Percentiles rank a stretch among this genome's conserved stretches.
These are phyloP conservation scores for Sphagnum magellanicum DNA, from an alignment of 228 moss, liverwort and hornwort species.

Conservation along the genomic window DNA sequence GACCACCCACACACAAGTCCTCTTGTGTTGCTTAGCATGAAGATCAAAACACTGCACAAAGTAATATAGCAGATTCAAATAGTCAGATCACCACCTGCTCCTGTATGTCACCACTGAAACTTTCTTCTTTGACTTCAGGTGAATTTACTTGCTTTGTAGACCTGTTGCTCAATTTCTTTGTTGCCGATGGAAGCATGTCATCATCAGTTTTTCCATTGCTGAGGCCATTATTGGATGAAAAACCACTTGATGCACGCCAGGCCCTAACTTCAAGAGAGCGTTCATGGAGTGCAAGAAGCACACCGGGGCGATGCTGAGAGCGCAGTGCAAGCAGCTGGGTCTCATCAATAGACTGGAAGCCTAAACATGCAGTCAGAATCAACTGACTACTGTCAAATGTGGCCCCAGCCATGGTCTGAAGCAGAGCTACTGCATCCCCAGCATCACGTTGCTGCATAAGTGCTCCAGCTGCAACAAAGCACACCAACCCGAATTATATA, in stretches of 20 bases:
- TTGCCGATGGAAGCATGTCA: constrained; percentile 13
- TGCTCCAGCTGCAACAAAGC: constrained; percentile 24
- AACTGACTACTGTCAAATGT: constrained; percentile 90
- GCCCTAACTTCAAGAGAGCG: constrained; percentile 61
- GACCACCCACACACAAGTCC: too few species aligned
- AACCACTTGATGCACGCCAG: constrained; percentile 47
- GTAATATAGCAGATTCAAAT: too few species aligned
- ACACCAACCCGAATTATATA: not conserved
- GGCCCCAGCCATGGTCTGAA: constrained; percentile 87
- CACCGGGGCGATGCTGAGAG: constrained; percentile 56
- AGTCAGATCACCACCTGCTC: constrained; percentile 34
- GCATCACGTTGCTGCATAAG: constrained; percentile 63
- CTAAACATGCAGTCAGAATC: constrained; percentile 73
- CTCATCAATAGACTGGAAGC: constrained; percentile 65
- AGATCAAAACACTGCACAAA: too few species aligned
- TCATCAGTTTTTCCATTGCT: constrained; percentile 13
- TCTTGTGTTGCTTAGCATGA: too few species aligned
- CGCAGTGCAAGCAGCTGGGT: constrained; percentile 43
- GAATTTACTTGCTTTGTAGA: too few species aligned
- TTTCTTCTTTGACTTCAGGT: constrained; percentile 4
- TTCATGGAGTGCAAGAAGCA: constrained; percentile 60
- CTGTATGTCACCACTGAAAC: constrained; percentile 31
- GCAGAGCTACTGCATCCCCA: constrained; percentile 59
- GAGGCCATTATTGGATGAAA: constrained; percentile 14
- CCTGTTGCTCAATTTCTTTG: too few species aligned